Base-by-base conservation (phyloP, 1,139 yeast species). In the Yarrowia galli region DNA sequence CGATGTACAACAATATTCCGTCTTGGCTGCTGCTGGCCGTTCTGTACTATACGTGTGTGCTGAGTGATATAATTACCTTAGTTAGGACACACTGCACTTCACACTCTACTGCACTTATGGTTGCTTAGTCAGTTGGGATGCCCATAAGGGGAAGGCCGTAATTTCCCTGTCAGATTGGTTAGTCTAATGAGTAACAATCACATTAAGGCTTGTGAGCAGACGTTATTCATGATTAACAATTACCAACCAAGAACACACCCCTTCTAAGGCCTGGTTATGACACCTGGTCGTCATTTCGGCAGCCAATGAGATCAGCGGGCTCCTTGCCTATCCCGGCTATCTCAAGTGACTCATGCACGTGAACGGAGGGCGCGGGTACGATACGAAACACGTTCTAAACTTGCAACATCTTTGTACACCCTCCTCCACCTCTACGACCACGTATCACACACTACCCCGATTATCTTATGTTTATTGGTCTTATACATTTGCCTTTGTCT, bases 21-120 rank as follows among this genome's bases (percentile, higher is more conserved):
- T 51, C 58, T 13, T 32, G 56, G 36, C 38, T 45, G 32, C 46
- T 43, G 28, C 48, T 32, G 56, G 56, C 35, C 56, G 40, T 32
- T 3, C 15, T 53, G 60, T 38, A 38, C 45, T 28, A 28, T 28
- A 28, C 6, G 32, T 10, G 40, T 35, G 32, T 53, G 43, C 61
- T 54, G 61, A 38, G 61, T 54, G 61, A 54, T 54, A 54, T 54
- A 54, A 46, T 51, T 35, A 35, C 42, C 58, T 22, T 53, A 22
- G 43, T 35, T 35, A 9, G 43, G 32, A n/a, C 28, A 40, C 53
- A 18, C 36, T 28, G 32, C 32, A 28, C 32, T 10, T n/a, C 36
- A 13, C 32, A 32, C 54, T 49, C 13, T 35, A 51, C 58, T 49
- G 42, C 16, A 22, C 32, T 22, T 22, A 36, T 2, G 58, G 32